Base-by-base conservation (phyloP, 352 stramenopile genomes). In the Globisporangium rhizosaccharum region DNA sequence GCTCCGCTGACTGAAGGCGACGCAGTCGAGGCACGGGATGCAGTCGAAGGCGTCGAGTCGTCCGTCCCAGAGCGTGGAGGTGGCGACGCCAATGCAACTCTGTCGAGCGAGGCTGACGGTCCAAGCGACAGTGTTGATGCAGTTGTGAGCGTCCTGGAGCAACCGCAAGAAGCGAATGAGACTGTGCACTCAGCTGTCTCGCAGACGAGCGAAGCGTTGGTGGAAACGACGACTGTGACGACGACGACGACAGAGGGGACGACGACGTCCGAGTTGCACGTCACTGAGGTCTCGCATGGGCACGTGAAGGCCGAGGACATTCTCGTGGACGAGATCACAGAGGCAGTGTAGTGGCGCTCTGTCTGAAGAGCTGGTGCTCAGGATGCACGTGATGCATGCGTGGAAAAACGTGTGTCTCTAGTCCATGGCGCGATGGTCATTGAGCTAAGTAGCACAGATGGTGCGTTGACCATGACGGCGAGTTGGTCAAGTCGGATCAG, bases 261-360 rank as follows among this genome's bases (percentile, higher is more conserved):
- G 20, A 47, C 44, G 18, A 49, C 17, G 30, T 5, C 30, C 8
- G 33, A 39, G 8, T 10, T 39, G 33, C 7, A 2, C 33, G 33
- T 39, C 7, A 39, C 33, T 5, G 18, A 49, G 44, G n/a, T 18
- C 44, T 18, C 20, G 5, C 44, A 26, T 15, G 18, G 51, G 72
- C 70, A 25, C 20, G 70, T 79, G 61, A 83, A 73, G 56, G 72
- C 76, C 53, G 74, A 81, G 48, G 68, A 71, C 30, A 72, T 85
- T 45, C 70, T 87, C 14, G 54, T 83, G 28, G 76, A 87, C 47
- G 76, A 87, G 58, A 83, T 87, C 59, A 82, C 65, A 0, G 76
- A 87, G 30, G 71, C 76, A 7, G 76, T 87, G 9, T 84, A 57
- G 45, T 46, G 18, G 9, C 5, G 4, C 7, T 18, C 3, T 26